Evolutionary conservation across 2,329 filamentous ascomycete species (phyloP).

Genomic region (Neonectria coccinea): DNA sequence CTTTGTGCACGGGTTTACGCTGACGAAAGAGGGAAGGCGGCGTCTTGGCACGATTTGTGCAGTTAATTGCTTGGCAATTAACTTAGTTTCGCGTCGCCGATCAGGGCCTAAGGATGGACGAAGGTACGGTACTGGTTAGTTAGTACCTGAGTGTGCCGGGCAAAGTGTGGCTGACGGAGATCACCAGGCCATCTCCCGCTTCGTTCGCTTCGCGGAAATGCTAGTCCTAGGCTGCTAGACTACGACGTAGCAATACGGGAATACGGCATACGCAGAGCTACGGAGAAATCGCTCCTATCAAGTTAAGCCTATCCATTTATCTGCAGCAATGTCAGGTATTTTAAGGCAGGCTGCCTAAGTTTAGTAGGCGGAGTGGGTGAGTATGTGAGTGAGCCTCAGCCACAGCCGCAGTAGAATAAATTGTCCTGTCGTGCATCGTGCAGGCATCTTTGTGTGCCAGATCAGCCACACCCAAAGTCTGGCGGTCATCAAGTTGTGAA

Average conservation of each 20-base stretch:
- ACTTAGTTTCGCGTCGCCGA: too few relatives aligned
- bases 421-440: too few relatives aligned
- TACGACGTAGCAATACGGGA: neutral
- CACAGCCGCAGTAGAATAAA: neutral
- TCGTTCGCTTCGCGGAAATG: neutral
- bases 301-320: neutral
- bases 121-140: constrained; percentile 1
- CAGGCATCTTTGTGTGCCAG: neutral
- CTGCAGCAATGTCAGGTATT: neutral
- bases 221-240: neutral
- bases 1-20: too few relatives aligned
- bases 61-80: too few relatives aligned
- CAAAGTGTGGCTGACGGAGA: constrained; percentile 22
- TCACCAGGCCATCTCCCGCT: constrained; percentile 18
- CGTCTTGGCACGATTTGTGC: too few relatives aligned
- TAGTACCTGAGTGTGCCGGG: constrained; percentile 1
- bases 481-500: neutral
- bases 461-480: neutral
- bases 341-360: neutral
- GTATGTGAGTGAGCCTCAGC: neutral
- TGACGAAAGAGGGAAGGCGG: too few relatives aligned
- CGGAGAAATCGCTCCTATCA: neutral
- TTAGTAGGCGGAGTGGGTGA: neutral
- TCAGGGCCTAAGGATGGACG: constrained; percentile 13
- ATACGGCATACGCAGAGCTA: neutral